Conservation (phyloP, 352 stramenopile genomes). For the Elongisporangium undulatum region DNA sequence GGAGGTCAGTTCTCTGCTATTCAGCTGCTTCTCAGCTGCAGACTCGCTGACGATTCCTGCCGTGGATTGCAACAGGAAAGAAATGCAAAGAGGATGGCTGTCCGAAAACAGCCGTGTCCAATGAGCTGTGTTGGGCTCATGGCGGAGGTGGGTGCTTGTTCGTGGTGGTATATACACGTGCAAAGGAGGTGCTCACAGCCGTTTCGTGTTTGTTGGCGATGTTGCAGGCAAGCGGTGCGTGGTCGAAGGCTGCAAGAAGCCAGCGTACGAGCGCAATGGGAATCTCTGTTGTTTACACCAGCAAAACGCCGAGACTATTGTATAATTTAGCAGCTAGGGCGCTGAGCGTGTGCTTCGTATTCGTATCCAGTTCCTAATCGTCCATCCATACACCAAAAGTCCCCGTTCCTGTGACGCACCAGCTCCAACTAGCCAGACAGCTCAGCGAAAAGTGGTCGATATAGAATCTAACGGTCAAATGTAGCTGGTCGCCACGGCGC, state of each 20-base stretch:
- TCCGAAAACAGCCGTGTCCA: slow-evolving; percentile 71
- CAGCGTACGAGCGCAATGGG: slow-evolving; percentile 41
- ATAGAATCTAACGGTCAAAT: no score
- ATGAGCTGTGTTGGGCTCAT: slow-evolving; percentile 77
- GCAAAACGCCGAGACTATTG: slow-evolving; percentile 2
- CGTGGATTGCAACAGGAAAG: slow-evolving; percentile 18
- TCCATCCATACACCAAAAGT: no score
- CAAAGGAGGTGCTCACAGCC: neutral
- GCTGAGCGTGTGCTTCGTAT: no score
- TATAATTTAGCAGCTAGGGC: no score
- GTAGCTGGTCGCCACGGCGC: no score
- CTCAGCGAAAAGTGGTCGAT: no score
- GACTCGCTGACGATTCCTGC: neutral
- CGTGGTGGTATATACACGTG: slow-evolving; percentile 1
- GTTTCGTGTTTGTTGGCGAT: neutral
- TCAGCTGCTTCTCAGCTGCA: neutral
- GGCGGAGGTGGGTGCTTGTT: slow-evolving; percentile 45
- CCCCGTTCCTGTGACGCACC: no score
- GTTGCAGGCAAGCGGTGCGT: slow-evolving; percentile 42
- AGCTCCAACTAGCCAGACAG: no score
- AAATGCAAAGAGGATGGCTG: slow-evolving; percentile 62
- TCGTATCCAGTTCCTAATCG: no score
- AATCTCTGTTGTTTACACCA: slow-evolving; percentile 39
- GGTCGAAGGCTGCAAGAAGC: slow-evolving; percentile 37
- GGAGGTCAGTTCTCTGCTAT: slow-evolving; percentile 28